Conservation (phyloP, 345 rosid genomes). For the Boechera retrofracta region DNA sequence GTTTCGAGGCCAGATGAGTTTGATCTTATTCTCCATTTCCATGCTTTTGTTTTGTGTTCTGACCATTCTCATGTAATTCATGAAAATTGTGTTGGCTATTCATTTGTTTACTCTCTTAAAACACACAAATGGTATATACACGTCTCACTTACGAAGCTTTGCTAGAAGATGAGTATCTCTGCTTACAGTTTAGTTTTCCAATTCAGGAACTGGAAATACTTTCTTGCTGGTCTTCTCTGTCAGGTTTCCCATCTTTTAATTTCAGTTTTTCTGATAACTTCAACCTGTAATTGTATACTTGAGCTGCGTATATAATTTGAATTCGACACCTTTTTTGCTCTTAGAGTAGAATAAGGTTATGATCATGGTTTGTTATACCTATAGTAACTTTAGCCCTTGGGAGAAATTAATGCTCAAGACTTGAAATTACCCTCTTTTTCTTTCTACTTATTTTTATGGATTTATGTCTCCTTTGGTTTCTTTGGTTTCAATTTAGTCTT, state of each 20-base stretch:
- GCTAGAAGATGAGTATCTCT: too few species aligned
- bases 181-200: too few species aligned
- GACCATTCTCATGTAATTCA: too few species aligned
- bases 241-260: constrained; percentile 59
- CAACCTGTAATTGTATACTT: constrained; percentile 8
- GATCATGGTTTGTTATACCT: constrained; percentile 44
- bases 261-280: constrained; percentile 4
- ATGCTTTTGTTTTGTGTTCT: too few species aligned
- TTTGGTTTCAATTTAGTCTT: not conserved
- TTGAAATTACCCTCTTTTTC: constrained; percentile 30
- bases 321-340: not conserved
- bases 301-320: constrained; percentile 3
- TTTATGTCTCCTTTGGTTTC: constrained; percentile 13
- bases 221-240: constrained; percentile 83
- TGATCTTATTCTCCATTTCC: too few species aligned
- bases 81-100: too few species aligned
- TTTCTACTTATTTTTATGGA: not conserved
- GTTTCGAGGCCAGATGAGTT: too few species aligned
- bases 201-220: constrained; percentile 90
- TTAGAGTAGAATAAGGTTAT: constrained; percentile 31
- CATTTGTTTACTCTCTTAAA: too few species aligned
- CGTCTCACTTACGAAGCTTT: too few species aligned
- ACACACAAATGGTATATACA: too few species aligned
- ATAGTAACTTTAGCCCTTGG: constrained; percentile 22
- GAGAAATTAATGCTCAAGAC: constrained; percentile 29